Conservation (phyloP, 2,329 filamentous ascomycete species). For the Stagonosporopsis rhizophila region DNA sequence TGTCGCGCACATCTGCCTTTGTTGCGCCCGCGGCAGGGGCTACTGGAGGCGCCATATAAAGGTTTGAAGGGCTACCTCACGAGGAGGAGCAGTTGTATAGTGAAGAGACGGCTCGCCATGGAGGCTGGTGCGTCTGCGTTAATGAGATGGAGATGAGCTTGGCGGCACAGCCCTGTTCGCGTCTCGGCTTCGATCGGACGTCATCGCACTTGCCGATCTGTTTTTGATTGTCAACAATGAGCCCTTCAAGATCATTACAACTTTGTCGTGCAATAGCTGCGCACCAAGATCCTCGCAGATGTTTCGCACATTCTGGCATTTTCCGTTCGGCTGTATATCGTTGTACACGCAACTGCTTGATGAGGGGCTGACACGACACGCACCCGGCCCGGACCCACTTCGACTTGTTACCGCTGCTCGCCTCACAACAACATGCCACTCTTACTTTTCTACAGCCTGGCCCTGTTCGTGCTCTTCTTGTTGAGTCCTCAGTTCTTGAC, state of each 20-base stretch:
- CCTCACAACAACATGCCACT: background rate
- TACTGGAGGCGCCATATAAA: conserved; percentile 30
- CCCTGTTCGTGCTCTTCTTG: background rate
- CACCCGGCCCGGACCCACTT: background rate
- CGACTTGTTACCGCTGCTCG: background rate
- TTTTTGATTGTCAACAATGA: background rate
- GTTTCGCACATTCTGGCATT: background rate
- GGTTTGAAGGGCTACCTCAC: conserved; percentile 8
- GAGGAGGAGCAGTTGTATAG: background rate
- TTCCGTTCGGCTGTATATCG: background rate
- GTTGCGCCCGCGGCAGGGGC: conserved; percentile 26
- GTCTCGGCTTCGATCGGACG: background rate
- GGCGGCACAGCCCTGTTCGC: conserved; percentile 5
- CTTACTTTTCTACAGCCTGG: background rate
- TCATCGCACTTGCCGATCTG: conserved; percentile 4
- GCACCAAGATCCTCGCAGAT: no score
- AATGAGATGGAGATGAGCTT: conserved; percentile 3
- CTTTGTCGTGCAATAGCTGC: background rate
- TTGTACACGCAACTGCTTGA: background rate
- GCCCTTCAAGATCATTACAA: background rate
- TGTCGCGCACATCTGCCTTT: conserved; percentile 31
- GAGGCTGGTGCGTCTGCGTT: background rate
- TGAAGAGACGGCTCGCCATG: conserved; percentile 3
- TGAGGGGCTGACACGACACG: background rate
- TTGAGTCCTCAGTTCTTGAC: background rate